Percentiles rank a stretch among this genome's conserved stretches.
phyloP scores from a whole-genome alignment of 352 stramenopile genomes.

The Phytophthora capsici region DNA sequence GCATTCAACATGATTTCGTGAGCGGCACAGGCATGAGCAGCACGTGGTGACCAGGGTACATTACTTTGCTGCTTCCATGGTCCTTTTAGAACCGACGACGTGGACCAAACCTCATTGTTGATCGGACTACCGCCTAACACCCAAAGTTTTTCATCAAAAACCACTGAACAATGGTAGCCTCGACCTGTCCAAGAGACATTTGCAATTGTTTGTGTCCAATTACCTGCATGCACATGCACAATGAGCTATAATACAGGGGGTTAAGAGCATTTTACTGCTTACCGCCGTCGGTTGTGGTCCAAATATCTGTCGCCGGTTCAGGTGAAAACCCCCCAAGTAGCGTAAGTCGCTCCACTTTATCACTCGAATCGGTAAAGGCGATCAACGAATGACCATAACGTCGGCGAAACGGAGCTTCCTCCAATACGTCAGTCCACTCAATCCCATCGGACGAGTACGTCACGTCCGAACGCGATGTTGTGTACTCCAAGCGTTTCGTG shows the following conservation, averaged over 20 bases:
- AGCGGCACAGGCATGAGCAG: conserved; percentile 61
- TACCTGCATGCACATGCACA: conserved; percentile 29
- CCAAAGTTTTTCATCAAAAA: conserved; percentile 64
- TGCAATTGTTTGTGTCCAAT: conserved; percentile 49
- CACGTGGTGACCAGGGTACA: conserved; percentile 60
- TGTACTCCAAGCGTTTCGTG: conserved; percentile 75
- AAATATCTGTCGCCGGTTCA: conserved; percentile 77
- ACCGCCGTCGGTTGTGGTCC: conserved; percentile 73
- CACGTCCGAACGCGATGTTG: conserved; percentile 71
- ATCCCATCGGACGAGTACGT: conserved; percentile 62
- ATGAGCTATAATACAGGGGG: not conserved
- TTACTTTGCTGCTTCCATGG: conserved; percentile 52
- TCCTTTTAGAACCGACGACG: conserved; percentile 60
- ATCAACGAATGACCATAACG: conserved; percentile 79
- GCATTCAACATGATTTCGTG: conserved; percentile 62
- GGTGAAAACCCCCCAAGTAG: conserved; percentile 80
- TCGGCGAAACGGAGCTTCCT: conserved; percentile 76
- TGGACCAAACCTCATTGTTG: conserved; percentile 84
- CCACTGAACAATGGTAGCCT: conserved; percentile 78
- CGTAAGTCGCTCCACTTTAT: conserved; percentile 59
- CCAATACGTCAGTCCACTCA: conserved; percentile 67
- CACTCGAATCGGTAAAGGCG: conserved; percentile 58
- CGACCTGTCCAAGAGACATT: conserved; percentile 58
- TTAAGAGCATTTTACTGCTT: not conserved
- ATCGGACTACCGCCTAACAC: conserved; percentile 81